phyloP scores from a whole-genome alignment of 371 early-diverging fungal genomes.

The Basidiobolus heterosporus region DNA sequence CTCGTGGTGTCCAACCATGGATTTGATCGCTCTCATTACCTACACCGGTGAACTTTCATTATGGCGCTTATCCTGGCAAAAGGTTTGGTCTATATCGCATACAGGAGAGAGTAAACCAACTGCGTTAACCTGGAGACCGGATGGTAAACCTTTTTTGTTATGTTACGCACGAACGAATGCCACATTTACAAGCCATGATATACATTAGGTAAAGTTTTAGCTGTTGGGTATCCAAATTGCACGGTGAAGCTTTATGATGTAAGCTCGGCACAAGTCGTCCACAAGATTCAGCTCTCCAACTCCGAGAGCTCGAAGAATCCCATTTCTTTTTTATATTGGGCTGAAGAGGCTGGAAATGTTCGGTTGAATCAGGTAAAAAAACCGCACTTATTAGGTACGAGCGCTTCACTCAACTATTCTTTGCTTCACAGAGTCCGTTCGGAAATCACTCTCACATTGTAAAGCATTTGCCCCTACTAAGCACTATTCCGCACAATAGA shows the following conservation, averaged over 20 bases:
- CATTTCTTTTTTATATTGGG: too few relatives aligned
- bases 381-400: too few relatives aligned
- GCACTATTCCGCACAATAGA: too few relatives aligned
- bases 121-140: constrained; percentile 9
- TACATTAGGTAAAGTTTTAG: constrained; percentile 7
- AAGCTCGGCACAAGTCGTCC: constrained; percentile 7
- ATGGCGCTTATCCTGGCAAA: constrained; percentile 7
- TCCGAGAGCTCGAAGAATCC: too few relatives aligned
- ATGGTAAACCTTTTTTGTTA: constrained; percentile 2
- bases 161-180: not conserved
- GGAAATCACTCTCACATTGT: too few relatives aligned
- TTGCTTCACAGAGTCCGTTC: too few relatives aligned
- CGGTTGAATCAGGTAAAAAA: too few relatives aligned
- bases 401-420: too few relatives aligned
- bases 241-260: constrained; percentile 6
- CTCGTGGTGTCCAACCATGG: constrained; percentile 11
- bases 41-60: constrained; percentile 4
- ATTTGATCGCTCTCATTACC: constrained; percentile 6
- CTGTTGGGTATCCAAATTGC: constrained; percentile 8
- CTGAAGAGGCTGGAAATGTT: too few relatives aligned
- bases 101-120: not conserved
- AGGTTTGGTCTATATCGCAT: constrained; percentile 8
- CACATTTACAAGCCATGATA: not conserved
- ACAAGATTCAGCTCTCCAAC: not conserved
- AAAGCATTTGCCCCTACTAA: too few relatives aligned